Conservation (phyloP, 169 alveolate genomes). For the Cryptosporidium xiaoi region DNA sequence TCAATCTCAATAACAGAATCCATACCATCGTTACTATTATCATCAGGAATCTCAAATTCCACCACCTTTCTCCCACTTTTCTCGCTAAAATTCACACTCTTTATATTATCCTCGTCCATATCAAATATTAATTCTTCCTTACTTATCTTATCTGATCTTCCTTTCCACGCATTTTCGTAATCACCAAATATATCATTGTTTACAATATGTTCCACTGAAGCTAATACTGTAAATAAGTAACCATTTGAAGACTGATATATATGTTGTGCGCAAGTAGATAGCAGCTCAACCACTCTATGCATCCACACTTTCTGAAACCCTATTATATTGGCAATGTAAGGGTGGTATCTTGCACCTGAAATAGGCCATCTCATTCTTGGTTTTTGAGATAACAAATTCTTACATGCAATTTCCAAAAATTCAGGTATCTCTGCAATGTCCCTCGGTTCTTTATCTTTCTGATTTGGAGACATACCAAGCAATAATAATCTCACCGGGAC, state of each 20-base stretch:
- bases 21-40: neutral
- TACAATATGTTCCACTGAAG: slow-evolving; percentile 57
- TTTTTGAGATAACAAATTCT: slow-evolving; percentile 47
- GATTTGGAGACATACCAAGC: slow-evolving; percentile 69
- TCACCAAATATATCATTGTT: slow-evolving; percentile 49
- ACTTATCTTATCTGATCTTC: neutral
- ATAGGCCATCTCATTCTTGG: slow-evolving; percentile 75
- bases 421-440: slow-evolving; percentile 67
- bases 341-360: slow-evolving; percentile 67
- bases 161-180: slow-evolving; percentile 64
- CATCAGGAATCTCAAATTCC: slow-evolving; percentile 34
- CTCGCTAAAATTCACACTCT: neutral
- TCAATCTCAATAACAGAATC: slow-evolving; percentile 26
- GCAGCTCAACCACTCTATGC: slow-evolving; percentile 26
- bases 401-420: slow-evolving; percentile 59
- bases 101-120: slow-evolving; percentile 12
- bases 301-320: slow-evolving; percentile 70
- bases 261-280: slow-evolving; percentile 65
- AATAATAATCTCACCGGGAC: slow-evolving; percentile 51
- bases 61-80: neutral
- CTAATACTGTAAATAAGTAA: slow-evolving; percentile 31
- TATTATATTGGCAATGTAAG: slow-evolving; percentile 47
- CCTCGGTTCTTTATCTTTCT: slow-evolving; percentile 51
- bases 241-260: slow-evolving; percentile 70
- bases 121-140: slow-evolving; percentile 21